These are phyloP conservation scores for Poa pratensis DNA, from an alignment of 176 grass and related monocot species.

Conservation along the genomic window DNA sequence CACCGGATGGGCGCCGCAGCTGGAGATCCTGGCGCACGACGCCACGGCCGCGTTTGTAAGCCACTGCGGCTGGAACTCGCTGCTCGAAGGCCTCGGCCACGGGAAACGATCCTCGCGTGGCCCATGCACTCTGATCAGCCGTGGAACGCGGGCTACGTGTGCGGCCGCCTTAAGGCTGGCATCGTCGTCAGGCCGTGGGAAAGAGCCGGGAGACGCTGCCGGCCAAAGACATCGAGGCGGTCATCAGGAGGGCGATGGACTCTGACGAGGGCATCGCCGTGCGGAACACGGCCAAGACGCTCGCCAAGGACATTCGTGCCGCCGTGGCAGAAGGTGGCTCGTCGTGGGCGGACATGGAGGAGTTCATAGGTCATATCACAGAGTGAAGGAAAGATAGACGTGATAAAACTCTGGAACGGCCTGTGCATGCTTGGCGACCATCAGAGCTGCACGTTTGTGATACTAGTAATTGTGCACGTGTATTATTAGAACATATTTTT, in stretches of 20 bases:
- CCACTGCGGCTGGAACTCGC: conserved; percentile 74
- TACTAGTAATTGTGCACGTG: too few species aligned
- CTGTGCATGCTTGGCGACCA: too few species aligned
- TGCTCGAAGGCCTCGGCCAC: conserved; percentile 15
- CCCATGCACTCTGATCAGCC: conserved; percentile 52
- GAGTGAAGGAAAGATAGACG: conserved; percentile 16
- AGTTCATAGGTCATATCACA: conserved; percentile 24
- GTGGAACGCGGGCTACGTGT: conserved; percentile 36
- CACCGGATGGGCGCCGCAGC: conserved; percentile 63
- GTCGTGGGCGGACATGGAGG: conserved; percentile 37
- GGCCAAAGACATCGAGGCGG: not conserved
- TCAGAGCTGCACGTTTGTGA: too few species aligned
- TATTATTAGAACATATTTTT: too few species aligned
- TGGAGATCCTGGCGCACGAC: conserved; percentile 57
- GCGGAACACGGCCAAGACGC: not conserved
- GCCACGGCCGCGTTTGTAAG: conserved; percentile 58
- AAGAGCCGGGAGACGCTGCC: conserved; percentile 15
- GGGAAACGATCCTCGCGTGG: conserved; percentile 33
- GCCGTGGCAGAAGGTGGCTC: conserved; percentile 34
- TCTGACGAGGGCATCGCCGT: conserved; percentile 13
- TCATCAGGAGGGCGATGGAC: conserved; percentile 14
- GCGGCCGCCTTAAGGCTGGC: conserved; percentile 31
- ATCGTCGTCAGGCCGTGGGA: conserved; percentile 27
- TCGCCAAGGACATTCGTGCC: conserved; percentile 22
- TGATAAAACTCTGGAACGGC: not conserved